Evolutionary conservation across 129 eudicot species (phyloP).

Genomic region (Saposhnikovia divaricata): DNA sequence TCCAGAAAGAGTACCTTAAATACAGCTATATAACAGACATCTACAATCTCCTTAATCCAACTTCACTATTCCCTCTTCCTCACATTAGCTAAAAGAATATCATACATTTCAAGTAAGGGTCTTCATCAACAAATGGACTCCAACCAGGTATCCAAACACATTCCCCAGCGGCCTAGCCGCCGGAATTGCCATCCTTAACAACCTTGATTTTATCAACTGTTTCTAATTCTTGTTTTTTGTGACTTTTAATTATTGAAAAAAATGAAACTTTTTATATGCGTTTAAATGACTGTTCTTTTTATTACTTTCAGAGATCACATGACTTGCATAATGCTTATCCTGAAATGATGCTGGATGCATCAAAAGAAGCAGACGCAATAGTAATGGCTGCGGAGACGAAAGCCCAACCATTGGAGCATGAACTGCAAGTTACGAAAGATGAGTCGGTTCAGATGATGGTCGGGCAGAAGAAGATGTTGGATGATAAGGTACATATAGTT

Average conservation of each 20-base stretch:
- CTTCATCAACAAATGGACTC: constrained; percentile 22
- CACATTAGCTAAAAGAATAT: not conserved
- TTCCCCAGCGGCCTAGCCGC: too few species aligned
- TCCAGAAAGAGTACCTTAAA: not conserved
- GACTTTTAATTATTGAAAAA: not conserved
- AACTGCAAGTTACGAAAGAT: constrained; percentile 25
- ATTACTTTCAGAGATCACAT: constrained; percentile 25
- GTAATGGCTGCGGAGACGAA: too few species aligned
- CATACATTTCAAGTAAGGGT: not conserved
- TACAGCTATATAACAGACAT: too few species aligned
- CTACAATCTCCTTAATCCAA: too few species aligned
- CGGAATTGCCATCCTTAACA: not conserved
- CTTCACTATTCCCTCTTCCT: not conserved
- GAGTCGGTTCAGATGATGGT: constrained; percentile 34
- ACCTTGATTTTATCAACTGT: constrained; percentile 10
- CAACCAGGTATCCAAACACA: constrained; percentile 22
- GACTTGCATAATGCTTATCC: constrained; percentile 49
- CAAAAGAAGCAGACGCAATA: constrained; percentile 26
- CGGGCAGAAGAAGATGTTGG: constrained; percentile 26
- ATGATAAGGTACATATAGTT: constrained; percentile 28
- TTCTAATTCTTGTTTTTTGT: not conserved
- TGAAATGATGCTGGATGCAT: constrained; percentile 42
- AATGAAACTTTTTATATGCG: not conserved
- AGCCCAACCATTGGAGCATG: too few species aligned
- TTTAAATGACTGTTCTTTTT: not conserved